Percentiles rank a stretch among this genome's conserved stretches.
Evolutionary conservation across 148 eudicot genomes (phyloP).

Genomic region (Vaccinium macrocarpon): DNA sequence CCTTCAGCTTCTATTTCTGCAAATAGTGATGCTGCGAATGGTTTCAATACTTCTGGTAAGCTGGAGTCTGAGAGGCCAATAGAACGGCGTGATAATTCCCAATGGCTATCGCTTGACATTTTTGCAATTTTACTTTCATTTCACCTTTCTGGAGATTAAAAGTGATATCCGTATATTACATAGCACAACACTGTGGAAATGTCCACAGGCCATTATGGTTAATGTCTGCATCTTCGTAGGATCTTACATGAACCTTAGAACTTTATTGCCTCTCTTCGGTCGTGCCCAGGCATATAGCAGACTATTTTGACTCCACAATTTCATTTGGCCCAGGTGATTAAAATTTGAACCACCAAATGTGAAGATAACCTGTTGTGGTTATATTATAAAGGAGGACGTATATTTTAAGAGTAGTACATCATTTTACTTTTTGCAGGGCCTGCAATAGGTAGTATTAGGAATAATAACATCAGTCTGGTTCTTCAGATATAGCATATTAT

Average conservation of each 20-base stretch:
- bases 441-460: neutral
- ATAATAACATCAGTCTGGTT: neutral
- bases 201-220: neutral
- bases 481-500: neutral
- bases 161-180: neutral
- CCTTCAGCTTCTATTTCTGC: slow-evolving; percentile 25
- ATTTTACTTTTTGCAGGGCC: neutral
- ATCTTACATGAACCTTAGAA: neutral
- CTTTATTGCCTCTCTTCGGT: neutral
- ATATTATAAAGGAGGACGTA: neutral
- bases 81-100: slow-evolving; percentile 1
- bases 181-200: neutral
- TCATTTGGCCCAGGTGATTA: neutral
- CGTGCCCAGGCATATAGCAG: neutral
- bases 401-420: neutral
- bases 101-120: neutral
- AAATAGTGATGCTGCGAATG: slow-evolving; percentile 9
- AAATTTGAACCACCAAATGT: neutral
- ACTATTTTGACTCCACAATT: neutral
- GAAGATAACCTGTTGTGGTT: neutral
- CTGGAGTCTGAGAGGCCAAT: neutral
- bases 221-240: neutral
- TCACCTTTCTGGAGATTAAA: neutral
- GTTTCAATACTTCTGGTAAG: slow-evolving; percentile 41
- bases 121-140: neutral